phyloP scores from a whole-genome alignment of 2,329 filamentous ascomycete species.

The Salinomyces thailandicus region DNA sequence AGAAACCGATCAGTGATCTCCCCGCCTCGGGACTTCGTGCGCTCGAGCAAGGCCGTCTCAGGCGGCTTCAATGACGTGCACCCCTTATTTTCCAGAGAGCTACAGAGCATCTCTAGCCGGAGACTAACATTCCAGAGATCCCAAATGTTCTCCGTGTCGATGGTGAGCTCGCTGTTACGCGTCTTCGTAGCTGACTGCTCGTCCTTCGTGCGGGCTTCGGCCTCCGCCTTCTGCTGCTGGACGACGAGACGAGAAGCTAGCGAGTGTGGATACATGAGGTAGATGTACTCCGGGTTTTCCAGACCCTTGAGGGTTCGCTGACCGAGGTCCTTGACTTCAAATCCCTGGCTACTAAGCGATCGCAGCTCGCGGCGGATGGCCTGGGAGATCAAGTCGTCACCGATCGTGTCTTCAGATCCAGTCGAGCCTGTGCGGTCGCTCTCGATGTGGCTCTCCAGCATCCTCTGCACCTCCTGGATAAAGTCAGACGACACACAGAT shows the following conservation, averaged over 20 bases:
- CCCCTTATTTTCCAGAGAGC: slow-evolving; percentile 63
- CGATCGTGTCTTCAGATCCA: slow-evolving; percentile 62
- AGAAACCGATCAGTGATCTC: slow-evolving; percentile 84
- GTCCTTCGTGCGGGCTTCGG: slow-evolving; percentile 22
- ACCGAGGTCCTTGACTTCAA: slow-evolving; percentile 92
- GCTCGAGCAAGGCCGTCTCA: slow-evolving; percentile 72
- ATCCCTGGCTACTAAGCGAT: slow-evolving; percentile 79
- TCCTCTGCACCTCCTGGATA: slow-evolving; percentile 88
- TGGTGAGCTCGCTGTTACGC: slow-evolving; percentile 55
- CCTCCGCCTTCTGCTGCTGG: slow-evolving; percentile 46
- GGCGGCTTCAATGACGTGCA: slow-evolving; percentile 59
- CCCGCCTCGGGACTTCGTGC: slow-evolving; percentile 59
- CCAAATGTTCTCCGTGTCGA: slow-evolving; percentile 82
- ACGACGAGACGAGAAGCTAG: slow-evolving; percentile 69
- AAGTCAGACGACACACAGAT: slow-evolving; percentile 96
- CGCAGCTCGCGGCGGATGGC: slow-evolving; percentile 80
- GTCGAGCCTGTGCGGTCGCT: slow-evolving; percentile 59
- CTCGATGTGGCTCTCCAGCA: slow-evolving; percentile 80
- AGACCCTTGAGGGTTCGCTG: slow-evolving; percentile 93
- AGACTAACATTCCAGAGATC: slow-evolving; percentile 80
- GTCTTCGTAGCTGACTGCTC: slow-evolving; percentile 38
- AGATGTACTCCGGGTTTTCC: slow-evolving; percentile 92
- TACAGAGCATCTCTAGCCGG: slow-evolving; percentile 86
- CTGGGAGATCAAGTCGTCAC: slow-evolving; percentile 62
- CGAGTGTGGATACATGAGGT: slow-evolving; percentile 86